phyloP scores from a whole-genome alignment of 352 stramenopile genomes.

The Globisporangium camurandrum region DNA sequence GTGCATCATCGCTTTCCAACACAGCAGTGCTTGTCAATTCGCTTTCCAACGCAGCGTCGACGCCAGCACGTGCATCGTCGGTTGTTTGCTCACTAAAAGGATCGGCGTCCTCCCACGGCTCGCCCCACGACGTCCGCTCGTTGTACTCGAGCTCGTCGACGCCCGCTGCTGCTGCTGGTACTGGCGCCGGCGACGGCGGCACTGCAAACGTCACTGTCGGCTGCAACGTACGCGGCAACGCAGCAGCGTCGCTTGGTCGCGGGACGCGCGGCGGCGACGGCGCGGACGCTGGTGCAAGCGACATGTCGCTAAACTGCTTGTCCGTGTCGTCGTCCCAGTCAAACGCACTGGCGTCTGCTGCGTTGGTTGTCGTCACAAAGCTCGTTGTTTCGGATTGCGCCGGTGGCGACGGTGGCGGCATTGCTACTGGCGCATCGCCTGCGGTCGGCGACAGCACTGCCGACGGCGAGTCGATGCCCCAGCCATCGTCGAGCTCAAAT shows the following conservation, averaged over 20 bases:
- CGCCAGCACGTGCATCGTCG: not conserved
- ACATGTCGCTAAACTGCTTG: slow-evolving; percentile 10
- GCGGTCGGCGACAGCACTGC: slow-evolving; percentile 56
- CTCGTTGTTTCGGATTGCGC: not conserved
- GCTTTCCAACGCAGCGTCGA: not conserved
- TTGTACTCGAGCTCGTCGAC: slow-evolving; percentile 15
- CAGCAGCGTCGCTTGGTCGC: not conserved
- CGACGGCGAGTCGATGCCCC: slow-evolving; percentile 64
- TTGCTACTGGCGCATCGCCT: slow-evolving; percentile 36
- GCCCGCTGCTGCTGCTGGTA: no score
- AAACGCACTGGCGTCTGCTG: slow-evolving; percentile 27
- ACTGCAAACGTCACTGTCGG: slow-evolving; percentile 1
- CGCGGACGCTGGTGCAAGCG: slow-evolving; percentile 6
- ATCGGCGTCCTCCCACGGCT: slow-evolving; percentile 11
- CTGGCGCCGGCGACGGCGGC: slow-evolving; percentile 6
- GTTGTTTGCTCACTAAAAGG: slow-evolving; percentile 7
- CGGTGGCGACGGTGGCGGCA: slow-evolving; percentile 8
- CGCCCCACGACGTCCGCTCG: slow-evolving; percentile 12
- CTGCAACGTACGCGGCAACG: not conserved
- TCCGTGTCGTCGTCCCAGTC: slow-evolving; percentile 31
- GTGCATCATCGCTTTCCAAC: not conserved
- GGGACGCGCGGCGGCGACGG: not conserved
- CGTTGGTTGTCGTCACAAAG: not conserved
- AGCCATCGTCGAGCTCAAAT: slow-evolving; percentile 59
- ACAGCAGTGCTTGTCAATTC: not conserved